Base-by-base conservation (phyloP, 306 rosid genomes). In the Cicer yamashitae region DNA sequence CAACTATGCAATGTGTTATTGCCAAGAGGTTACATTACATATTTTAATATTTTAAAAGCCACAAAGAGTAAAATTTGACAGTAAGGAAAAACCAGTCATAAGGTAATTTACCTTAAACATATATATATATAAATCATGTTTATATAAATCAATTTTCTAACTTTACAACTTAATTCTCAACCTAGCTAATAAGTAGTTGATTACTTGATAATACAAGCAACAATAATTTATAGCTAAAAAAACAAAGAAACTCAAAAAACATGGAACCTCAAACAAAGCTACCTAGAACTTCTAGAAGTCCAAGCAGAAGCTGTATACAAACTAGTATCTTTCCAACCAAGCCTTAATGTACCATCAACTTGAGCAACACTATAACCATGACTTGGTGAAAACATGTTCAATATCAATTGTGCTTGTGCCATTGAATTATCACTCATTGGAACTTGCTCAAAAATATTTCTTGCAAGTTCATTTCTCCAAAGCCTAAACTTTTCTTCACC, bases 301-400 rank as follows among this genome's bases (percentile, higher is more conserved):
- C 98, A 94, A 37, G 97, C 83, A 78, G 98, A 94, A 85, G 94
- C 94, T 41, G 93, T 88, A 58, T 94, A 94, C 82, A 94, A 83
- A 67, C 94, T 67, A 8, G 97, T 94, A 22, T 84, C 90, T 67
- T 90, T 94, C 98, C 98, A 90, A 10, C 97, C 92, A 79, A 94
- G 88, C 67, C 87, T 90, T 8, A 94, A 82, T 0, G 87, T 81
- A 63, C 98, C 97, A 62, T 94, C 93, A 59, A 93, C 87, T 34
- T 94, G 90, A 1, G 87, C 90, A 72, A 94, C 87, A 54, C 80
- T 91, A 74, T 89, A 91, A 0, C 96, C 98, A 67, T 79, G 81
- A 54, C 80, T 40, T 7, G 88, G 79, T 66, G 89, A 83, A 39
- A 82, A 90, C 94, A 87, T 91, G 78, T 88, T 94, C 79, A 94